Base-by-base conservation (phyloP, 1,139 yeast genomes). In the Blastobotrys apis region DNA sequence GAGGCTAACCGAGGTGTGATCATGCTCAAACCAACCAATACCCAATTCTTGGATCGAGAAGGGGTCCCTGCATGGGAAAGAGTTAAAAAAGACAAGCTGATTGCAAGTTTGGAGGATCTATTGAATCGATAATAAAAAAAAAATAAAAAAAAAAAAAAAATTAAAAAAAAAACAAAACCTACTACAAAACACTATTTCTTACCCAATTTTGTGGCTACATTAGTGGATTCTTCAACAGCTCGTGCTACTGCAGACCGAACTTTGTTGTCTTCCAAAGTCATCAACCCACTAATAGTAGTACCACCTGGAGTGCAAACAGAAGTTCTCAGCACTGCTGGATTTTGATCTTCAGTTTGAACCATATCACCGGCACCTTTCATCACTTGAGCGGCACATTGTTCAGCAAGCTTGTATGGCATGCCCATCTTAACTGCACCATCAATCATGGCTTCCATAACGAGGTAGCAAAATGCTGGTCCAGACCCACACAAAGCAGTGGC, bases 281-380 rank as follows among this genome's bases (percentile, higher is more conserved):
- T 75, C 51, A 94, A 72, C 0, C 99, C 99, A 3, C 96, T 95
- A 62, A 94, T 92, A 6, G 99, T 92, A 44, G 97, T 90, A 31
- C 99, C 99, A 27, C 94, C 98, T 15, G 99, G 99, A 0, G 99
- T 92, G 62, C 97, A 88, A 5, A 92, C 94, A 59, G 83, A 84
- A 63, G 85, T 81, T 62, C 86, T 84, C 63, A 92, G 74, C 16
- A 78, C 87, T 9, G 94, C 94, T n/a, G 98, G 98, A 60, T 90
- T 97, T 35, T 76, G 79, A 2, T 88, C 90, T n/a, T 87, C 77
- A 41, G 64, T 63, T 49, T 76, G 67, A 1, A 83, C 94, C 96
- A 92, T 86, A 66, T 80, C 81, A 21, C 94, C 94, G n/a, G 97
- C 86, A 17, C 99, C 98, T 62, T 85, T 92, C 79, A 92, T 74